These are phyloP conservation scores for Chlamydomonas asymmetrica DNA, from an alignment of 139 green algal species.

Conservation along the genomic window DNA sequence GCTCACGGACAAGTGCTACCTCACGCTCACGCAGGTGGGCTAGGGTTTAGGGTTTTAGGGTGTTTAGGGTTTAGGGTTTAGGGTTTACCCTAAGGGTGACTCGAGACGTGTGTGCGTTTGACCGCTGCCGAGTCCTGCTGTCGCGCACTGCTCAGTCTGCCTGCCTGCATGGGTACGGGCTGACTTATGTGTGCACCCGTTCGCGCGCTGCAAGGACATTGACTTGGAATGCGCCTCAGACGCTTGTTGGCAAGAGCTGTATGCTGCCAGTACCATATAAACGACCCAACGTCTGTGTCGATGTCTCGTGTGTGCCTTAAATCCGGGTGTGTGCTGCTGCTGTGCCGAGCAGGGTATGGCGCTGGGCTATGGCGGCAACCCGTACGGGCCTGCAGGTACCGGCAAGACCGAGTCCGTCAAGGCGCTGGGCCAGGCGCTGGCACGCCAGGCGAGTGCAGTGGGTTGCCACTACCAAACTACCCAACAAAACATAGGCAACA, in stretches of 20 bases:
- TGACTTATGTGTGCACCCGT: too few species aligned
- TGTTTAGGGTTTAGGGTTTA: background rate
- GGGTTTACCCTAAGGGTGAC: background rate
- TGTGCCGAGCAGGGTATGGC: conserved; percentile 69
- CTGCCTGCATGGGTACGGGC: too few species aligned
- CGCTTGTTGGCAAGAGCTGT: too few species aligned
- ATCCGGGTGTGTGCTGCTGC: too few species aligned
- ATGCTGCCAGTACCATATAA: too few species aligned
- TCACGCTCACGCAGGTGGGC: conserved; percentile 69
- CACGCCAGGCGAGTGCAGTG: conserved; percentile 40
- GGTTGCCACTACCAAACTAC: background rate
- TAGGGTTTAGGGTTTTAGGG: background rate
- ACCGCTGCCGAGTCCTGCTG: too few species aligned
- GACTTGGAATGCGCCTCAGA: too few species aligned
- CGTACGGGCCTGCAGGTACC: conserved; percentile 77
- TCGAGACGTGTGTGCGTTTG: background rate
- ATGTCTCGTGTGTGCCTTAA: too few species aligned
- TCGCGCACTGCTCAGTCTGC: too few species aligned
- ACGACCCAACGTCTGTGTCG: too few species aligned
- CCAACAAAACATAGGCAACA: too few species aligned
- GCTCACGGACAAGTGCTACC: conserved; percentile 86
- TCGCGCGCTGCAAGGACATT: too few species aligned
- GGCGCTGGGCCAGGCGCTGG: conserved; percentile 73
- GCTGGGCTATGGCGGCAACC: conserved; percentile 82
- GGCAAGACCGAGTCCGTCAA: conserved; percentile 90